These are phyloP conservation scores for Ceriops decandra DNA, from an alignment of 345 rosid genomes.

Conservation along the genomic window DNA sequence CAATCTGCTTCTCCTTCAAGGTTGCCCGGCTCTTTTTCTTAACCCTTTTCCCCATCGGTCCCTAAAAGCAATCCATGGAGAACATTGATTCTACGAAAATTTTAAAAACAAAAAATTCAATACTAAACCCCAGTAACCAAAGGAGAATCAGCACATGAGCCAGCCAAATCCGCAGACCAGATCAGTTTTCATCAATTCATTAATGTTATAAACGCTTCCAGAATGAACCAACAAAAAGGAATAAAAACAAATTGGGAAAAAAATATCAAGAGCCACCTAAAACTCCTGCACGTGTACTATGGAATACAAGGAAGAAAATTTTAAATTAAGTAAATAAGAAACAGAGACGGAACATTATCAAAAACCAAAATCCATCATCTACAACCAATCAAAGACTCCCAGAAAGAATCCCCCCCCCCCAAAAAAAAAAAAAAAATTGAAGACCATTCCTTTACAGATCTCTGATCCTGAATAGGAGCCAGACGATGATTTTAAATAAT, in stretches of 20 bases:
- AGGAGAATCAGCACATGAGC: neutral
- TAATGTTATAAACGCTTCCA: neutral
- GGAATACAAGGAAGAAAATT: neutral
- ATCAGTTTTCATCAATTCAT: neutral
- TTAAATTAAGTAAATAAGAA: neutral
- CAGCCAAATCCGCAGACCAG: neutral
- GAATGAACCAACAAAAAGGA: neutral
- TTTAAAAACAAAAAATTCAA: constrained; percentile 6
- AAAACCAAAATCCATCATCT: neutral
- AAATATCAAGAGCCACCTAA: neutral
- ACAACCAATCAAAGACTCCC: neutral
- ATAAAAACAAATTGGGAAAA: neutral
- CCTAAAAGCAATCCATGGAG: constrained; percentile 32
- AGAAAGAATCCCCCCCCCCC: neutral
- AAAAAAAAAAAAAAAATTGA: neutral
- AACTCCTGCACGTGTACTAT: neutral
- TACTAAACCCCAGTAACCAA: constrained; percentile 5
- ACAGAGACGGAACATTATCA: neutral
- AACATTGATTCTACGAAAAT: constrained; percentile 9
- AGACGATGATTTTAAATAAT: constrained; percentile 23
- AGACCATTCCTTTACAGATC: constrained; percentile 4
- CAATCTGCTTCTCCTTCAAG: constrained; percentile 46
- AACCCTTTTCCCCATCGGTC: constrained; percentile 79
- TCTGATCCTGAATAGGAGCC: constrained; percentile 19
- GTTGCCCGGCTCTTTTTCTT: constrained; percentile 67